Evolutionary conservation across 2,329 filamentous ascomycete genomes (phyloP).

Genomic region (Ophiosphaerella herpotricha): DNA sequence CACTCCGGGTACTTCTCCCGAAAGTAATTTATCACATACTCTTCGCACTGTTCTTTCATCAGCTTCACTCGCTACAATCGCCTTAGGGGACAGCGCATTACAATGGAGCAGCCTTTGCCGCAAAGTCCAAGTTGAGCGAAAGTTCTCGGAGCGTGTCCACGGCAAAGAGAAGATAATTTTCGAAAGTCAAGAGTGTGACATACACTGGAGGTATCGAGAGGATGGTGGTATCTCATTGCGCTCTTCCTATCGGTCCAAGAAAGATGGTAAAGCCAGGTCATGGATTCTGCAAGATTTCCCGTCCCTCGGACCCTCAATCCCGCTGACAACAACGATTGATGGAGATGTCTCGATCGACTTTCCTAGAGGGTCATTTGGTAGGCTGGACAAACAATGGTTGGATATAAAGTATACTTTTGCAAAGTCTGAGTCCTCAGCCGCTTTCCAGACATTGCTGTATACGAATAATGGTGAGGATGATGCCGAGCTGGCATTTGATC

Average conservation of each 20-base stretch:
- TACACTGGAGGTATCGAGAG: constrained; percentile 36
- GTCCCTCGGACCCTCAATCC: constrained; percentile 36
- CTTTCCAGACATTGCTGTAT: constrained; percentile 39
- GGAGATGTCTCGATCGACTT: constrained; percentile 39
- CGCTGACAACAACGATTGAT: constrained; percentile 33
- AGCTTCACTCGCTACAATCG: constrained; percentile 28
- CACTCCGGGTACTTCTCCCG: constrained; percentile 29
- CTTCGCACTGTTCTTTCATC: constrained; percentile 22
- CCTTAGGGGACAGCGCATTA: constrained; percentile 32
- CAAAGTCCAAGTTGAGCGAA: constrained; percentile 35
- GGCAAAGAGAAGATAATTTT: constrained; percentile 1
- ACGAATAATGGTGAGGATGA: constrained; percentile 36
- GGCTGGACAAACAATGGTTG: constrained; percentile 29
- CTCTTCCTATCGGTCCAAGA: constrained; percentile 26
- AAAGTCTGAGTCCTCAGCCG: constrained; percentile 14
- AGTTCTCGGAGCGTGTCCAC: constrained; percentile 8
- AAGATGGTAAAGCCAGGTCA: constrained; percentile 18
- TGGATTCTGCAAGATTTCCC: constrained; percentile 39
- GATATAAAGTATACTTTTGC: constrained; percentile 38
- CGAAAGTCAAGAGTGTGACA: constrained; percentile 26
- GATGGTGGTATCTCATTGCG: constrained; percentile 33
- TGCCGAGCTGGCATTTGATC: constrained; percentile 35
- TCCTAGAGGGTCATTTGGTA: constrained; percentile 31
- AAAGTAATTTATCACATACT: constrained; percentile 13
- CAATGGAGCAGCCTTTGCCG: constrained; percentile 35